phyloP scores from a whole-genome alignment of 2,329 filamentous ascomycete genomes.

The Aspergillus sp. region DNA sequence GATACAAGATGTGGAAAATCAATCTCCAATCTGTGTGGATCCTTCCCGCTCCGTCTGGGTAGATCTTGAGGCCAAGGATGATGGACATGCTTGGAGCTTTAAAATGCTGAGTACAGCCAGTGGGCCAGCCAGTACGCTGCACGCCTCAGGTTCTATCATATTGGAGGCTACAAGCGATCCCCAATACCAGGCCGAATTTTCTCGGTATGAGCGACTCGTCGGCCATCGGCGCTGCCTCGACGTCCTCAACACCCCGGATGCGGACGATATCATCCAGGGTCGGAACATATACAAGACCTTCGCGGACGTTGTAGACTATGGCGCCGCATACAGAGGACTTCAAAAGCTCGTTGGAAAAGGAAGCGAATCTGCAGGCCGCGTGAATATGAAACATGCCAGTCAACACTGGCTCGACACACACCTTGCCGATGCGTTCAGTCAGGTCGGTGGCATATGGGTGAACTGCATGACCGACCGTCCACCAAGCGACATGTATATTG shows the following conservation, averaged over 20 bases:
- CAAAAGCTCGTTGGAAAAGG: slow-evolving; percentile 20
- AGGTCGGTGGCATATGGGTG: slow-evolving; percentile 32
- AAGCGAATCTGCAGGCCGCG: slow-evolving; percentile 23
- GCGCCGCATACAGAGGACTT: slow-evolving; percentile 14
- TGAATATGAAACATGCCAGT: slow-evolving; percentile 13
- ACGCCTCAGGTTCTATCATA: slow-evolving; percentile 24
- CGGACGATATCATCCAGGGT: slow-evolving; percentile 15
- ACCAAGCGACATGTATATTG: slow-evolving; percentile 27
- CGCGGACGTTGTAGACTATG: slow-evolving; percentile 20
- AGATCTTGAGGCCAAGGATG: slow-evolving; percentile 23
- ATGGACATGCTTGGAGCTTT: slow-evolving; percentile 6
- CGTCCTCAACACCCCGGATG: slow-evolving; percentile 3
- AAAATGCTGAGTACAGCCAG: slow-evolving; percentile 31
- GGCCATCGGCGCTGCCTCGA: neutral
- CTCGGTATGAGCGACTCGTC: slow-evolving; percentile 33
- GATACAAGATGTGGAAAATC: slow-evolving; percentile 31
- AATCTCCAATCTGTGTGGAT: slow-evolving; percentile 34
- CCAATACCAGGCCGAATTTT: slow-evolving; percentile 23
- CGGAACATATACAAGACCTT: slow-evolving; percentile 23
- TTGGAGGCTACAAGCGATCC: slow-evolving; percentile 23
- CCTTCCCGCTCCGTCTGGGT: slow-evolving; percentile 24
- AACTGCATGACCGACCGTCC: slow-evolving; percentile 33
- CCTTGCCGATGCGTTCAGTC: slow-evolving; percentile 8
- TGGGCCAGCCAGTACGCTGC: slow-evolving; percentile 1
- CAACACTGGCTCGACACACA: slow-evolving; percentile 26